Percentiles rank a stretch among this genome's conserved stretches.
These are phyloP conservation scores for Nicotiana attenuata DNA, from an alignment of 257 asterid species.

Conservation along the genomic window DNA sequence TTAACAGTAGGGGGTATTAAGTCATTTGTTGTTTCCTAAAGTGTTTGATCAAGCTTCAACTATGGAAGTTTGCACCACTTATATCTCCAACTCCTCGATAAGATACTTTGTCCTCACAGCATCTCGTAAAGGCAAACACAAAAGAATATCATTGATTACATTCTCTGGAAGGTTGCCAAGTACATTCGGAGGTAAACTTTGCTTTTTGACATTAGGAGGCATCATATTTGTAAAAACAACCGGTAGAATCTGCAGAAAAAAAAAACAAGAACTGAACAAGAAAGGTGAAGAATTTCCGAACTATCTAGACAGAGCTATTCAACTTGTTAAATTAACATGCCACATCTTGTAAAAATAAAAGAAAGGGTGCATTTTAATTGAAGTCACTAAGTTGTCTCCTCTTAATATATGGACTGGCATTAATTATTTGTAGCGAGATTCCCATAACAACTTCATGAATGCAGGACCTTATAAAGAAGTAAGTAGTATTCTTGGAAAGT, in stretches of 20 bases:
- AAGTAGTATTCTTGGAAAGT: no score
- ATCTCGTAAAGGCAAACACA: no score
- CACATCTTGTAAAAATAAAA: neutral
- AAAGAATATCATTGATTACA: neutral
- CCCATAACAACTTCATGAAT: neutral
- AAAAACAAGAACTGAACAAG: neutral
- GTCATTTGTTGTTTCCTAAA: no score
- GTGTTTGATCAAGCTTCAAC: no score
- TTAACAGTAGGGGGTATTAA: no score
- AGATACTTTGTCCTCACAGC: no score
- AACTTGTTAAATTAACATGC: neutral
- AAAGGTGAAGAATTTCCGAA: neutral
- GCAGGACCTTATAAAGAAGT: no score
- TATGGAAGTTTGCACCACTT: no score
- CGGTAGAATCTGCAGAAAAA: neutral
- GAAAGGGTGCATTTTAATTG: neutral
- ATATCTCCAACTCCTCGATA: no score
- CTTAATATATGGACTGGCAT: neutral
- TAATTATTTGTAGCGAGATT: neutral
- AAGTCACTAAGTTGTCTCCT: no score
- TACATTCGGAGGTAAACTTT: neutral
- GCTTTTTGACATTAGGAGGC: neutral
- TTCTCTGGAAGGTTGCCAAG: neutral
- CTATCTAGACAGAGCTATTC: neutral
- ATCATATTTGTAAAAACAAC: no score